Conservation (phyloP, 208 protist genomes). For the Kentomonas sorsogonicus region DNA sequence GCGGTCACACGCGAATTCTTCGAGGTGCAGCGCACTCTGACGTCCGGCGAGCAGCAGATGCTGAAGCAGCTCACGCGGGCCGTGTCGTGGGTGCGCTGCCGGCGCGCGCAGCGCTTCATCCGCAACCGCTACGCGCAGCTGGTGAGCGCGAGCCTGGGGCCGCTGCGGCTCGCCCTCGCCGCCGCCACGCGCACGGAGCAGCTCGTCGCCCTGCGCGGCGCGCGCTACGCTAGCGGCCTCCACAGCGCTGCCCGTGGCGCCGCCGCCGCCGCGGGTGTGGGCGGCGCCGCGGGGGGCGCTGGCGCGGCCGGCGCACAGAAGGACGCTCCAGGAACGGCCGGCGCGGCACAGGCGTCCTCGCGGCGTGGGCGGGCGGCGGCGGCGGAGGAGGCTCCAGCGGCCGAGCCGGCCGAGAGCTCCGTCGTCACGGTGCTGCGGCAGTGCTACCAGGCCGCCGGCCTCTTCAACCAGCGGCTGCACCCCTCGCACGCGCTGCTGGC, state of each 20-base stretch:
- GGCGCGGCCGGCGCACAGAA: no score
- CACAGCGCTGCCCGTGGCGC: not conserved
- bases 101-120: constrained; percentile 36
- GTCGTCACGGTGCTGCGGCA: constrained; percentile 10
- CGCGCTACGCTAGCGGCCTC: not conserved
- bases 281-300: not conserved
- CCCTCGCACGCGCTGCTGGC: constrained; percentile 20
- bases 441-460: constrained; percentile 15
- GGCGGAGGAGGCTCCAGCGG: not conserved
- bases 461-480: constrained; percentile 26
- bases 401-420: not conserved
- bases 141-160: constrained; percentile 46
- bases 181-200: constrained; percentile 29
- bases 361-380: not conserved
- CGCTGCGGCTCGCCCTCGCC: constrained; percentile 50
- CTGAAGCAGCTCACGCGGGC: constrained; percentile 64
- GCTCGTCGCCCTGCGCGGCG: not conserved
- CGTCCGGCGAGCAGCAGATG: constrained; percentile 53
- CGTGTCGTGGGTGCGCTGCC: constrained; percentile 54
- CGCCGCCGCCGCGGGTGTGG: not conserved
- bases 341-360: not conserved
- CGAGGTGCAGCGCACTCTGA: constrained; percentile 33
- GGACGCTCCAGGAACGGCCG: not conserved
- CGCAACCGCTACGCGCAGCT: constrained; percentile 58
- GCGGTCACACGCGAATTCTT: not conserved